Evolutionary conservation across 495 filamentous ascomycete species (phyloP), one percentile per base, ranked within the genome.

Genomic region (Hyaloscypha finlandica): DNA sequence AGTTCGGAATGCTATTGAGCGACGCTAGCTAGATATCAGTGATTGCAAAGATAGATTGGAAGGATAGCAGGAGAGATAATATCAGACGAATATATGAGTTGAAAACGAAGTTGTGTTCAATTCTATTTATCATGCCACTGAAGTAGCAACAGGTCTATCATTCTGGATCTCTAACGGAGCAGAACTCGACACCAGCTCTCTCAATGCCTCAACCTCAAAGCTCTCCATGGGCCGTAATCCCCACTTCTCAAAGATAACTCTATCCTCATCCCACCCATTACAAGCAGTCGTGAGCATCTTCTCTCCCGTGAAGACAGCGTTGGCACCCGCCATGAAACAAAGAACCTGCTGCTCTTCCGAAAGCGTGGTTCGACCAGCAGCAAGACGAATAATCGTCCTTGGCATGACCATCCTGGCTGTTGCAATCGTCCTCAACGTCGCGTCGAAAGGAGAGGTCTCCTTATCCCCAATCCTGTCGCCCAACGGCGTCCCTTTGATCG

Each of bases 231-330:
- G 89, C 69, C 83, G 79, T 71, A 92, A 77, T 9, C 92, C 92
- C 89, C 89, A 94, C 57, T 81, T 81, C 9, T 89, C 86, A 77
- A 96, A 93, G 86, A 94, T 90, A 8, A 66, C 85, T 60, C 84
- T 86, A 70, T 96, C 92, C 77, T 93, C 90, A 68, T 93, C 92
- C 90, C 91, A 96, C 5, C 92, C 92, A 68, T 89, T 93, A 74
- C 91, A 94, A 63, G 90, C 89, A 0, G 92, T 94, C 20, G 92
- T 96, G 80, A 94, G 73, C 92, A 96, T 94, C 83, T 92, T 94
- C 79, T 96, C 92, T 22, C 92, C 92, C 1, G 92, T 96, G 75
- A 96, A 96, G 8, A 96, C 85, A 14, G 92, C 92, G 74, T 96
- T 96, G 0, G 92, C 92, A 31, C 92, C 92, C 0, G 92, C 91